Percentiles rank a stretch among this genome's conserved stretches.
phyloP scores from a whole-genome alignment of 306 rosid genomes.

The Rosa lucieae region DNA sequence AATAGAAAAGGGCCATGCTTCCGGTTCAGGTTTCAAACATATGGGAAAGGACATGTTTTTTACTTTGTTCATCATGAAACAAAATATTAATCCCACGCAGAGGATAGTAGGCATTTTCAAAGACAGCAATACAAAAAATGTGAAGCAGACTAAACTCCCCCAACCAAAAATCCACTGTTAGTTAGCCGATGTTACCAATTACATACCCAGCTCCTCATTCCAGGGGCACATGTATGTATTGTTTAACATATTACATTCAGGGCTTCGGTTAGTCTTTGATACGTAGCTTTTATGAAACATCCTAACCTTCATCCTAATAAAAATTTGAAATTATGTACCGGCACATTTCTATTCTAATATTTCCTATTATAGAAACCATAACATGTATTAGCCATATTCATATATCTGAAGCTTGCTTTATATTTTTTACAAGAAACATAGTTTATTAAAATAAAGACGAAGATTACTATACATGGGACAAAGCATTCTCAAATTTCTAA shows the following conservation, averaged over 20 bases:
- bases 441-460: background rate
- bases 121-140: background rate
- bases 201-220: background rate
- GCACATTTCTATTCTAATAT: background rate
- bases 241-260: background rate
- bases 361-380: background rate
- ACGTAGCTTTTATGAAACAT: background rate
- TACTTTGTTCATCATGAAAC: background rate
- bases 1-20: background rate
- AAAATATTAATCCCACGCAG: background rate
- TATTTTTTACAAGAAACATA: background rate
- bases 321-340: background rate
- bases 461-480: background rate
- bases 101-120: background rate
- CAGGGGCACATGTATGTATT: background rate
- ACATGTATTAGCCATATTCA: background rate
- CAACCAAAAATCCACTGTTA: background rate
- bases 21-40: background rate
- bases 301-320: background rate
- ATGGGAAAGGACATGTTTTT: background rate
- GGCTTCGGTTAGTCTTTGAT: background rate
- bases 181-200: background rate
- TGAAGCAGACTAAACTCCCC: background rate
- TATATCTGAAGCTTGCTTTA: background rate
- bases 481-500: background rate